A percentile compares a stretch with the other conserved stretches of the same genome.
These are phyloP conservation scores for Suillus placidus DNA, from an alignment of 768 basidiomycete species.

Conservation along the genomic window DNA sequence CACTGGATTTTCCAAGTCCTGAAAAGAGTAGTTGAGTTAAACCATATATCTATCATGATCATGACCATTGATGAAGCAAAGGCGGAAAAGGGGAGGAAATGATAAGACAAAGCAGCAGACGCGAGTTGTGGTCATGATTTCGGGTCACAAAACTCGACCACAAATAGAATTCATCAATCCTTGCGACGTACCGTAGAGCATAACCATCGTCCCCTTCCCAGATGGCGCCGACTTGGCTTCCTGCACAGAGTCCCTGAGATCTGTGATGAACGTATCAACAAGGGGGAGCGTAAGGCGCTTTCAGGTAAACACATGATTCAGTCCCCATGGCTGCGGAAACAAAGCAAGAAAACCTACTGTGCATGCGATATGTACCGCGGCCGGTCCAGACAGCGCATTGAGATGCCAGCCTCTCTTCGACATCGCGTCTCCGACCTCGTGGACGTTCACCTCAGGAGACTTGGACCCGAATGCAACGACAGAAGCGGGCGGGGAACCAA, in stretches of 20 bases:
- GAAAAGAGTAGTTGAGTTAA: not conserved
- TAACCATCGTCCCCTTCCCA: constrained; percentile 87
- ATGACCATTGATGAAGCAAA: constrained; percentile 1
- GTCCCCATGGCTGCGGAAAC: not conserved
- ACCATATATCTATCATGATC: not conserved
- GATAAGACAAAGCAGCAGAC: not conserved
- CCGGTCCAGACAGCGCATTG: constrained; percentile 77
- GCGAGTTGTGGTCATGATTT: constrained; percentile 2
- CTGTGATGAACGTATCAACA: constrained; percentile 79
- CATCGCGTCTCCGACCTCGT: constrained; percentile 93
- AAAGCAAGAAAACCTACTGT: constrained; percentile 60
- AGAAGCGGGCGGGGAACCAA: constrained; percentile 88
- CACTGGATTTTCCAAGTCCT: constrained; percentile 84
- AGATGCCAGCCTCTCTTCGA: constrained; percentile 86
- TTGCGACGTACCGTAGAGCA: constrained; percentile 70
- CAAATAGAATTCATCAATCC: constrained; percentile 24
- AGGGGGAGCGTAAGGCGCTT: constrained; percentile 79
- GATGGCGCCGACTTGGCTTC: constrained; percentile 65
- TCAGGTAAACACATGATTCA: not conserved
- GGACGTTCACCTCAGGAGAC: constrained; percentile 57
- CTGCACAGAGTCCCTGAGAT: constrained; percentile 76
- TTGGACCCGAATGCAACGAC: constrained; percentile 86
- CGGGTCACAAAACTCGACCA: not conserved
- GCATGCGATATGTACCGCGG: constrained; percentile 90
- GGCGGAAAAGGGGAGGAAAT: not conserved